These are phyloP conservation scores for Fusarium tupiense DNA, from an alignment of 2,329 filamentous ascomycete species.

Conservation along the genomic window DNA sequence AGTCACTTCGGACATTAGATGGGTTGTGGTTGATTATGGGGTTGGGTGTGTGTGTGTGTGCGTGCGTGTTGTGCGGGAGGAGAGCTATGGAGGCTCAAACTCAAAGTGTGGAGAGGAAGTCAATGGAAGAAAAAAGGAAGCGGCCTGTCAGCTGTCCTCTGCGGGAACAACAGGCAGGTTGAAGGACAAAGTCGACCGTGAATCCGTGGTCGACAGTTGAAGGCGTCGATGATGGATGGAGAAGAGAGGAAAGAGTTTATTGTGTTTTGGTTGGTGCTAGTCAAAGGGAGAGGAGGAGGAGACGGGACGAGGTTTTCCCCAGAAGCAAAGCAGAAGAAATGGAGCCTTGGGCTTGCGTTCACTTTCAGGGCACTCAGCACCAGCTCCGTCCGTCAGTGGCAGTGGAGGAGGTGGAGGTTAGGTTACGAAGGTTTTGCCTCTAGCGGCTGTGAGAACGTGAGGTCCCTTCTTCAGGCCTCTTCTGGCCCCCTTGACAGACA, in stretches of 20 bases:
- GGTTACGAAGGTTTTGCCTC: constrained; percentile 53
- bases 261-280: constrained; percentile 37
- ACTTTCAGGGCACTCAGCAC: constrained; percentile 22
- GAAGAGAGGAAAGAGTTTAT: constrained; percentile 33
- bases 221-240: constrained; percentile 42
- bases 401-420: constrained; percentile 45
- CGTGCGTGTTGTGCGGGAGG: constrained; percentile 38
- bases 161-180: constrained; percentile 48
- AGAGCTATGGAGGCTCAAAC: constrained; percentile 43
- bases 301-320: constrained; percentile 52
- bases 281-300: constrained; percentile 45
- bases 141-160: constrained; percentile 53
- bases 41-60: constrained; percentile 40
- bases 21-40: constrained; percentile 52
- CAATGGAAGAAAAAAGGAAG: constrained; percentile 35
- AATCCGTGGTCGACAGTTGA: constrained; percentile 45
- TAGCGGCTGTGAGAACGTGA: constrained; percentile 40
- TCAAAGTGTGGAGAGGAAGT: constrained; percentile 46
- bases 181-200: constrained; percentile 46
- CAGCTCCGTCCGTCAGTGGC: constrained; percentile 4
- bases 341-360: constrained; percentile 35
- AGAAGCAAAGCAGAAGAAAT: constrained; percentile 49
- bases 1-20: constrained; percentile 92
- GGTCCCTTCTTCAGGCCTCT: constrained; percentile 17
- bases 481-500: constrained; percentile 23